Evolutionary conservation across 805 yeast genomes (phyloP).

Genomic region (Candida silvicultrix): DNA sequence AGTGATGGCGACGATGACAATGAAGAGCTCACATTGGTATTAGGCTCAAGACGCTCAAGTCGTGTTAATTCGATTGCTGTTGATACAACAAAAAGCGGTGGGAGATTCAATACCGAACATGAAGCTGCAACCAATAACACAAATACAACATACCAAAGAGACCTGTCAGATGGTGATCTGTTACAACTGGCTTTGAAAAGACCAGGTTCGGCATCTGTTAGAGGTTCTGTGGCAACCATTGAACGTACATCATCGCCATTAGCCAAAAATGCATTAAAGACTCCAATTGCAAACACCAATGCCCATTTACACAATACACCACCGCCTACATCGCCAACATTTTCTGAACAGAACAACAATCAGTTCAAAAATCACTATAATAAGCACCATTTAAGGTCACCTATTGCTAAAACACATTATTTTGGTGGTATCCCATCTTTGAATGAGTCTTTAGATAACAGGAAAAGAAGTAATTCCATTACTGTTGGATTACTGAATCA

Average conservation of each 20-base stretch:
- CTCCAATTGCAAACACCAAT: constrained; percentile 23
- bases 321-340: neutral
- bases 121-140: constrained; percentile 14
- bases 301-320: constrained; percentile 19
- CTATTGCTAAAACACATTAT: neutral
- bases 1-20: constrained; percentile 33
- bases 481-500: constrained; percentile 3
- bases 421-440: neutral
- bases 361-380: constrained; percentile 36
- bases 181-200: neutral
- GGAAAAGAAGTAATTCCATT: constrained; percentile 3
- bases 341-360: neutral
- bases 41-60: constrained; percentile 31
- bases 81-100: neutral
- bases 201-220: neutral
- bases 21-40: constrained; percentile 38
- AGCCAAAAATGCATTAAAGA: constrained; percentile 26
- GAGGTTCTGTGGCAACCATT: neutral
- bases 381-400: constrained; percentile 28
- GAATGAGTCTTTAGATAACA: neutral
- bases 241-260: constrained; percentile 29
- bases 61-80: neutral
- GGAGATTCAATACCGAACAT: constrained; percentile 16
- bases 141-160: neutral
- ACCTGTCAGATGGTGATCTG: constrained; percentile 1